Percentiles rank a stretch among this genome's conserved stretches.
phyloP scores from a whole-genome alignment of 768 basidiomycete genomes.

The Macrolepiota albuminosa region DNA sequence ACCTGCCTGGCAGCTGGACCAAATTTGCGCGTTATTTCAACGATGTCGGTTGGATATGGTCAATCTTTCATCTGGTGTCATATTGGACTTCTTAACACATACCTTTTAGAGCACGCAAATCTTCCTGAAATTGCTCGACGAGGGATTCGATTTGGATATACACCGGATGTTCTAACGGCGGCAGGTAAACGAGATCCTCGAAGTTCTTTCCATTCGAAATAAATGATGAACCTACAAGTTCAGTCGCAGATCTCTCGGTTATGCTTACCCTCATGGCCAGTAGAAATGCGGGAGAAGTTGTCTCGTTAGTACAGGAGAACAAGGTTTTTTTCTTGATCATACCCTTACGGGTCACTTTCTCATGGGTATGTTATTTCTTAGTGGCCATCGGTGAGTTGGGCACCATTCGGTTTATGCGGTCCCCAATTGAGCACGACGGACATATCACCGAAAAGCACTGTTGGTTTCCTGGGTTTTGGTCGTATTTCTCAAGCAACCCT shows the following conservation, averaged over 20 bases:
- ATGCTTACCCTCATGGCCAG: slow-evolving; percentile 95
- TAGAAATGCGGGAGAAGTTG: slow-evolving; percentile 67
- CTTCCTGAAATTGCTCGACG: slow-evolving; percentile 53
- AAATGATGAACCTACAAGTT: background rate
- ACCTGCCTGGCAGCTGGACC: slow-evolving; percentile 54
- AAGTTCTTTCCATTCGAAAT: background rate
- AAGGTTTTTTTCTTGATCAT: slow-evolving; percentile 36
- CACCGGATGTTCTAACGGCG: slow-evolving; percentile 90
- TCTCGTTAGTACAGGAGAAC: slow-evolving; percentile 62
- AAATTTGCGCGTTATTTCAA: slow-evolving; percentile 77
- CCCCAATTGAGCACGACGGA: slow-evolving; percentile 63
- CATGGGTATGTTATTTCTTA: slow-evolving; percentile 20
- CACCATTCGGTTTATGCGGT: slow-evolving; percentile 82
- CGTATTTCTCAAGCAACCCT: slow-evolving; percentile 88
- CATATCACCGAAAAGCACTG: slow-evolving; percentile 52
- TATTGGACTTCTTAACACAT: background rate
- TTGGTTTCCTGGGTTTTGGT: slow-evolving; percentile 93
- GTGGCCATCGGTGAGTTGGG: slow-evolving; percentile 82
- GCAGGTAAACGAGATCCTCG: slow-evolving; percentile 49
- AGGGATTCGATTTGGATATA: slow-evolving; percentile 78
- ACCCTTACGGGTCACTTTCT: background rate
- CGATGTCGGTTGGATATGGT: slow-evolving; percentile 92
- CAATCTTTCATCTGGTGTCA: slow-evolving; percentile 11
- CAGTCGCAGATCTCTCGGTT: slow-evolving; percentile 85
- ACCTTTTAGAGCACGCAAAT: slow-evolving; percentile 71